Evolutionary conservation across 2,329 filamentous ascomycete genomes (phyloP).

Genomic region (Cladosporium sp.): DNA sequence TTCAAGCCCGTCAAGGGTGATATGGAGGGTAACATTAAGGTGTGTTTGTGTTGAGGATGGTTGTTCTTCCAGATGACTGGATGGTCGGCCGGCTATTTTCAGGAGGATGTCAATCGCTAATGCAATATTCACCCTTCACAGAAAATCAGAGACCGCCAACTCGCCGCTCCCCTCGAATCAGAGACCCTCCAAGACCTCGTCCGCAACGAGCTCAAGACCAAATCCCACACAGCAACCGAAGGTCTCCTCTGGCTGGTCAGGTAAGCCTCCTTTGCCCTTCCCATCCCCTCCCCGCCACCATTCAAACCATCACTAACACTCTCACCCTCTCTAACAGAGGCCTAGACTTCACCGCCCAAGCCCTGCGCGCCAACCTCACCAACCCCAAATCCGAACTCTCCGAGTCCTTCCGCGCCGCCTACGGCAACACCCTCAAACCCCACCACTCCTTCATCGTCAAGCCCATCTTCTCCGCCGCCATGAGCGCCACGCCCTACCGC

Average conservation of each 20-base stretch:
- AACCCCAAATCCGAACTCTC: slow-evolving; percentile 70
- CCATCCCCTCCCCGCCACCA: slow-evolving; percentile 4
- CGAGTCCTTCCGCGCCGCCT: slow-evolving; percentile 80
- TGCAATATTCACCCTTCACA: slow-evolving; percentile 38
- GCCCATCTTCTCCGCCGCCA: slow-evolving; percentile 87
- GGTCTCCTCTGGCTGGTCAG: slow-evolving; percentile 86
- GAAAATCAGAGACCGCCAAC: slow-evolving; percentile 85
- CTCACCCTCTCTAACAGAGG: slow-evolving; percentile 51
- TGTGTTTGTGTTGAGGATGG: slow-evolving; percentile 32
- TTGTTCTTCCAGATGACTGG: no score
- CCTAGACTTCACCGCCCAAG: slow-evolving; percentile 87
- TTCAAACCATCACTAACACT: slow-evolving; percentile 6
- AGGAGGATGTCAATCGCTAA: no score
- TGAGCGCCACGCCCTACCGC: slow-evolving; percentile 88
- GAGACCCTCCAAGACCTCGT: slow-evolving; percentile 79
- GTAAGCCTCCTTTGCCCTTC: slow-evolving; percentile 45
- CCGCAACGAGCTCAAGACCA: slow-evolving; percentile 79
- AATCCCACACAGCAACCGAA: slow-evolving; percentile 84
- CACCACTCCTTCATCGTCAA: slow-evolving; percentile 87
- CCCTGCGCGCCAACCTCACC: slow-evolving; percentile 70
- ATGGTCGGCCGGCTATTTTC: no score
- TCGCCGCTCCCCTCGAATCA: slow-evolving; percentile 73
- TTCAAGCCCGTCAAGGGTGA: slow-evolving; percentile 90
- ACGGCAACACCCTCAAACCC: slow-evolving; percentile 80
- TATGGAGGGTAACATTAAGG: slow-evolving; percentile 87